Evolutionary conservation across 2,329 filamentous ascomycete genomes (phyloP), one percentile per base, ranked within the genome.

Genomic region (Aspergillus cejpii): DNA sequence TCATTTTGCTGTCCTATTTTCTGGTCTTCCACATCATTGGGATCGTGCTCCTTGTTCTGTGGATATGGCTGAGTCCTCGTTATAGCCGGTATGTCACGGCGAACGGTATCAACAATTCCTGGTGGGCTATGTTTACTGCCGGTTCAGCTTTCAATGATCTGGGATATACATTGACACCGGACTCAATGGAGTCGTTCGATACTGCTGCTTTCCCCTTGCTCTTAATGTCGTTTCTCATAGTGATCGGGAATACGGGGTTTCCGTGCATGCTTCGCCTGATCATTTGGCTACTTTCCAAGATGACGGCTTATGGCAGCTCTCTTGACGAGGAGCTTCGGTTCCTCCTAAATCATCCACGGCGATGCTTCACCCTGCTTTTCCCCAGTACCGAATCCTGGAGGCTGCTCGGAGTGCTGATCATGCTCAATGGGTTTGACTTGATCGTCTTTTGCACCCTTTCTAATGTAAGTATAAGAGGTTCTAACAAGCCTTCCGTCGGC

Each of bases 341-440:
- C 59, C 71, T 97, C 17, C 78, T 97, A 1, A 89, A 96, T 57
- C 91, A 96, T 56, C 91, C 91, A 1, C 84, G 91, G 60, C 85
- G 92, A 37, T 97, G 92, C 68, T 98, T 96, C 61, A 97, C 91
- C 0, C 73, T 96, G 10, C 73, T 97, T 0, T 97, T 97, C 55
- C 91, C 91, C 0, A 81, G 84, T 0, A 80, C 79, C 29, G 87
- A 89, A 3, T 96, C 87, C 0, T 96, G 90, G 91, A 92, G 87
- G 85, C 74, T 97, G 0, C 91, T 95, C 58, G 84, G 79, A 69
- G 83, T 95, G 17, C 74, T 97, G 8, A 73, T 94, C 5, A 61
- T 83, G 4, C 75, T 97, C 43, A 97, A 96, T 61, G 80, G 76
- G 6, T 68, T 92, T 23, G 91, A 97, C 65, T 62, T 96, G 49